Base-by-base conservation (phyloP, 2,329 filamentous ascomycete genomes). In the Ceratocystis huliohia region DNA sequence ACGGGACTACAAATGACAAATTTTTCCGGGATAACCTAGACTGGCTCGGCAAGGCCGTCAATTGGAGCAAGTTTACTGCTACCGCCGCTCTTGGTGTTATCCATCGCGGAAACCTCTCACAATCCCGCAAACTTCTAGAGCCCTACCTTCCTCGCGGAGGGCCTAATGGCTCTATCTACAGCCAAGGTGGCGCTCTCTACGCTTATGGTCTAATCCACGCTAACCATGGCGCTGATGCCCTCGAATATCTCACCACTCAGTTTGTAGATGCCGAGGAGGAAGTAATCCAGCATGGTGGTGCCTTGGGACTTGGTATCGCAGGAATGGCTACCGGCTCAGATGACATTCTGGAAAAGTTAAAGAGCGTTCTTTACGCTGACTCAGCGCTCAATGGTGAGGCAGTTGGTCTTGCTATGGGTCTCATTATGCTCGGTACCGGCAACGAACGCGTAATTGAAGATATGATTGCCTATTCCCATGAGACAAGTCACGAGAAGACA, bases 21-120 rank as follows among this genome's bases (percentile, higher is more conserved):
- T 99, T 99, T 79, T 97, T 99, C 84, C 85, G 95, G 6, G 91
- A 97, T 73, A 99, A 99, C 74, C 78, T 99, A 28, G 94, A 99
- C 70, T 99, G 94, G 94, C 79, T 99, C 2, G 92, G 93, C 68
- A 99, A 97, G 80, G 94, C 94, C 30, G 91, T 97, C 61, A 99
- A 99, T 79, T 99, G 94, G 94, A 96, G 92, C 69, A 99, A 99
- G 75, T 99, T 99, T 75, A 96, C 94, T 0, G 94, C 94, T 15
- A 99, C 94, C 3, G 94, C 94, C 66, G 94, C 94, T 6, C 81
- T 99, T 5, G 94, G 94, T 75, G 94, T 97, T 64, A 96, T 99
- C 69, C 94, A 99, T 76, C 88, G 91, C 59, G 94, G 94, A 66
- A 99, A 99, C 75, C 81, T 99, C 68, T 89, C 88, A 28, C 93